Base-by-base conservation (phyloP, 306 rosid species). In the Hippophae gyantsensis region DNA sequence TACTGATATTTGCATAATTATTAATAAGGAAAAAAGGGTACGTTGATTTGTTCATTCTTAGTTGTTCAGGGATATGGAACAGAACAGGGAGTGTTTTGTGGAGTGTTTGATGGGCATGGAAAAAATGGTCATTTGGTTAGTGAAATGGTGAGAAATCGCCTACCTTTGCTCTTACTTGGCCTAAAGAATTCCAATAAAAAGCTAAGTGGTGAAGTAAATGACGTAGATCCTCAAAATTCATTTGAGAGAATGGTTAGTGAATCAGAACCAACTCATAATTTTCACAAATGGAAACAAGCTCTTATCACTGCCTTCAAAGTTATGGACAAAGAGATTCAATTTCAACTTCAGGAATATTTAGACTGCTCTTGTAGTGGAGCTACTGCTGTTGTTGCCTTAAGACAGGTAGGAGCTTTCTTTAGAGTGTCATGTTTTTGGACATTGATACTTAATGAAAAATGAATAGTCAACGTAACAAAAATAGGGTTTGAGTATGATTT, bases 21-120 rank as follows among this genome's bases (percentile, higher is more conserved):
- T 18, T 18, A 18, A 18, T 0, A 18, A 18, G 23, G 23, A 18
- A 18, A 18, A 18, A 18, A 18, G 23, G 23, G 23, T 18, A 18
- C 1, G 23, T 18, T 18, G 23, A 18, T 18, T 18, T 42, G 11
- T 58, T 23, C 9, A 2, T 7, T 7, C 7, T 6, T 52, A 48
- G 10, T 42, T 58, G 14, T 41, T 18, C 67, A 89, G 96, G 90
- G 72, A 47, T 83, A 68, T 67, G 88, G 83, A 55, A 64, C 1
- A 13, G 69, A 67, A 68, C 79, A 59, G 61, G 80, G 72, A 50
- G 62, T 69, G 48, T 74, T 77, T 55, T 70, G 84, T 61, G 95
- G 95, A 9, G 95, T 86, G 13, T 83, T 83, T 72, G 95, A 89
- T 68, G 97, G 97, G 40, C 97, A 85, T 79, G 97, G 97, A 60